Conservation (phyloP, 148 eudicot genomes). For the Polygonum maritimum region DNA sequence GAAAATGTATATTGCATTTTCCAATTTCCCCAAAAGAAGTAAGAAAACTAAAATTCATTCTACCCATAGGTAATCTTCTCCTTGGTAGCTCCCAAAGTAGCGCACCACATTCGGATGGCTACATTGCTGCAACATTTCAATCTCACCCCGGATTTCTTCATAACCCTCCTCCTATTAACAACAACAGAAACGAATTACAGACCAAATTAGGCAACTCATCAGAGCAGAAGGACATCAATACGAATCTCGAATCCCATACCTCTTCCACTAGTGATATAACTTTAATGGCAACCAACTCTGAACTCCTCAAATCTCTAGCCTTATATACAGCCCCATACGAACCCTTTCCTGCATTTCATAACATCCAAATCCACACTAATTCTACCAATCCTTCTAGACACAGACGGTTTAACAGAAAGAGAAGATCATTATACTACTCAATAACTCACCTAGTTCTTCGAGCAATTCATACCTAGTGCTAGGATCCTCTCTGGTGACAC, state of each 20-base stretch:
- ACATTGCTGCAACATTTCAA: constrained; percentile 99
- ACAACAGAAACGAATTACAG: neutral
- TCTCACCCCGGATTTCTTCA: constrained; percentile 98
- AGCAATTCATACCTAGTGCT: constrained; percentile 70
- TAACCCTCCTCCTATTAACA: constrained; percentile 83
- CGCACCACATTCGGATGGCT: constrained; percentile 99
- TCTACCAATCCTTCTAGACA: neutral
- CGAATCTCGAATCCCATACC: constrained; percentile 30
- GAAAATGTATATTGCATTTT: neutral
- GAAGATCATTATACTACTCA: neutral
- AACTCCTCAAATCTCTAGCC: constrained; percentile 83
- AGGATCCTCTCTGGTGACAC: constrained; percentile 79
- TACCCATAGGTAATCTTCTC: constrained; percentile 98
- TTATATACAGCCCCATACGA: constrained; percentile 97
- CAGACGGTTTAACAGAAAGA: neutral
- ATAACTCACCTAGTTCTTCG: constrained; percentile 85
- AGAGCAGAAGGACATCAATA: constrained; percentile 10
- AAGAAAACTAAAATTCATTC: constrained; percentile 11
- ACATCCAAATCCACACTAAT: constrained; percentile 2
- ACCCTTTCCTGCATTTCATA: constrained; percentile 74
- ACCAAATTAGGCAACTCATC: neutral
- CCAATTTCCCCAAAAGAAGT: neutral
- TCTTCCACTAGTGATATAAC: constrained; percentile 91
- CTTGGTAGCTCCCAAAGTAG: constrained; percentile 97
- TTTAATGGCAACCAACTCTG: constrained; percentile 95